These are phyloP conservation scores for Calonectria fujianensis DNA, from an alignment of 2,329 filamentous ascomycete species.

Conservation along the genomic window DNA sequence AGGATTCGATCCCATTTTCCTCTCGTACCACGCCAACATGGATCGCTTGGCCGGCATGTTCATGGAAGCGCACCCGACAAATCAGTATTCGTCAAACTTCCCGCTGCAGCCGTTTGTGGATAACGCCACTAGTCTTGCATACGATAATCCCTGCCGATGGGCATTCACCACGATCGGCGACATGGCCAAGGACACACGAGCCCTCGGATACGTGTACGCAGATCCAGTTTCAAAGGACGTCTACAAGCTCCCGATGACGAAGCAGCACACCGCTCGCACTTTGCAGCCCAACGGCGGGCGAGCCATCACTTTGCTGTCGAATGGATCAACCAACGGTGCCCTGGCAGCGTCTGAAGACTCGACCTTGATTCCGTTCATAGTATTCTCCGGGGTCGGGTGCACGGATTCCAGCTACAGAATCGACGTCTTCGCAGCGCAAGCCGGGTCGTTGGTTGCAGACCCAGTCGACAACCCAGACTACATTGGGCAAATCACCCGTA, in stretches of 20 bases:
- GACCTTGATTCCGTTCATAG: conserved; percentile 8
- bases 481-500: conserved; percentile 32
- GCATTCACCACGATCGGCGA: conserved; percentile 37
- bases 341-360: background rate
- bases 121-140: conserved; percentile 14
- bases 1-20: conserved; percentile 38
- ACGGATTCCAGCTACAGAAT: conserved; percentile 33
- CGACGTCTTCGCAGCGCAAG: conserved; percentile 29
- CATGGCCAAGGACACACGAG: conserved; percentile 32
- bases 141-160: conserved; percentile 31
- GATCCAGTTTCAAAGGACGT: conserved; percentile 21
- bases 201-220: conserved; percentile 33
- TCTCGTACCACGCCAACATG: conserved; percentile 43
- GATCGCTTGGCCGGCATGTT: conserved; percentile 31
- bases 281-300: conserved; percentile 9
- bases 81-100: conserved; percentile 33
- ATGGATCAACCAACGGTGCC: background rate
- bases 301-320: conserved; percentile 22
- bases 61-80: conserved; percentile 29
- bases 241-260: conserved; percentile 18
- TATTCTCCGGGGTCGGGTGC: conserved; percentile 33
- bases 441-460: conserved; percentile 5
- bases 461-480: conserved; percentile 29
- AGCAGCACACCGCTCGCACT: conserved; percentile 3
- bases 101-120: conserved; percentile 36